These are phyloP conservation scores for Xylariaceae sp. DNA, from an alignment of 2,329 filamentous ascomycete species.

Conservation along the genomic window DNA sequence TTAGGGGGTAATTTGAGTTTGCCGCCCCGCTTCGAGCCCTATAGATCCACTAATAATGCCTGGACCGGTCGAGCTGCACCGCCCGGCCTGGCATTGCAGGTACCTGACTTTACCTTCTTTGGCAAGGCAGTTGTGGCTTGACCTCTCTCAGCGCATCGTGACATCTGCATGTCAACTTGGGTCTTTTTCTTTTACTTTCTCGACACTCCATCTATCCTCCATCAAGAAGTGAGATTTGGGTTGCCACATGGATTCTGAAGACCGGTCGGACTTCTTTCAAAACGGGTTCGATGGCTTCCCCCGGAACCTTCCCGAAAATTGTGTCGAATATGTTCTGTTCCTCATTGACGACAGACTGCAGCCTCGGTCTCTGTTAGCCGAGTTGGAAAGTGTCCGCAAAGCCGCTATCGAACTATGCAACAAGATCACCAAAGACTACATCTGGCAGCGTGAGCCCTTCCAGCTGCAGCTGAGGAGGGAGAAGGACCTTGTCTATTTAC, in stretches of 20 bases:
- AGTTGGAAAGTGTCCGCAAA: slow-evolving; percentile 66
- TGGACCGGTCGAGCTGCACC: no score
- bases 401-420: slow-evolving; percentile 56
- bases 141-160: no score
- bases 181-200: no score
- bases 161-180: no score
- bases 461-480: slow-evolving; percentile 57
- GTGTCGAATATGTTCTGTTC: slow-evolving; percentile 77
- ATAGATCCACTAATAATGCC: no score
- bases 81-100: no score
- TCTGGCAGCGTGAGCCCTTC: slow-evolving; percentile 88
- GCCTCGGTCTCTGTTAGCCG: slow-evolving; percentile 50
- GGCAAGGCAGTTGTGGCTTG: no score
- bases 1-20: no score
- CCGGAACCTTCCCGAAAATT: slow-evolving; percentile 64
- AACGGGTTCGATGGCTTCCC: slow-evolving; percentile 24
- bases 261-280: slow-evolving; percentile 19
- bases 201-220: no score
- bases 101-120: no score
- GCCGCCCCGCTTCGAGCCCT: no score
- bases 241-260: slow-evolving; percentile 20
- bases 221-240: no score
- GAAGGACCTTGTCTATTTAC: slow-evolving; percentile 54
- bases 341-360: slow-evolving; percentile 53
- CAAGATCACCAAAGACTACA: slow-evolving; percentile 70